A percentile compares a stretch with the other conserved stretches of the same genome.
These are phyloP conservation scores for Saksenaea oblongispora DNA, from an alignment of 371 early-diverging fungal species.

Conservation along the genomic window DNA sequence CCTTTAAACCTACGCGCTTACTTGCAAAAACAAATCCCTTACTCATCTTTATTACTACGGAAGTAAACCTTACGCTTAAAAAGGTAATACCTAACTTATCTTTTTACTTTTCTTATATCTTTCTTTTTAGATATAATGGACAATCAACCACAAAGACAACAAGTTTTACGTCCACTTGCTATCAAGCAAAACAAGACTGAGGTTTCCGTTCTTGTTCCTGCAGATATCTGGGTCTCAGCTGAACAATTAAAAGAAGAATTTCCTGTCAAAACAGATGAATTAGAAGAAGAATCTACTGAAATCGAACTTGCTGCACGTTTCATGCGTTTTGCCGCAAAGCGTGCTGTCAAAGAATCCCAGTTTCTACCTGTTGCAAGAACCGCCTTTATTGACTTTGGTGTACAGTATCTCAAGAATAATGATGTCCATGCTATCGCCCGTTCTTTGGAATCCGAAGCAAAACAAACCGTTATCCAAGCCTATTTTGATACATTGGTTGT, in stretches of 20 bases:
- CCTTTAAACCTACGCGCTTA: too few relatives aligned
- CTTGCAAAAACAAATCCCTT: too few relatives aligned
- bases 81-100: not conserved
- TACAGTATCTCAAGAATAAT: constrained; percentile 77
- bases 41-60: not conserved
- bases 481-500: constrained; percentile 81
- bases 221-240: constrained; percentile 87
- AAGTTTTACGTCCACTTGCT: constrained; percentile 76
- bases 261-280: constrained; percentile 45
- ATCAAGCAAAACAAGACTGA: constrained; percentile 82
- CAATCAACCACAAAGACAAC: constrained; percentile 28
- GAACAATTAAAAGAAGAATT: constrained; percentile 87
- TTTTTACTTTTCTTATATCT: not conserved
- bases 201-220: constrained; percentile 81
- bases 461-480: constrained; percentile 72
- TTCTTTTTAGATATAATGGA: not conserved
- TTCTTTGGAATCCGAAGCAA: constrained; percentile 56
- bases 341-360: constrained; percentile 61
- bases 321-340: constrained; percentile 68
- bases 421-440: constrained; percentile 85
- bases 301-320: constrained; percentile 79
- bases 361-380: constrained; percentile 76
- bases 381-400: constrained; percentile 77
- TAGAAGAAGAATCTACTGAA: constrained; percentile 59
- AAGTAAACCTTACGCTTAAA: not conserved